These are phyloP conservation scores for Macrolepiota dolichaula DNA, from an alignment of 768 basidiomycete species.

Conservation along the genomic window DNA sequence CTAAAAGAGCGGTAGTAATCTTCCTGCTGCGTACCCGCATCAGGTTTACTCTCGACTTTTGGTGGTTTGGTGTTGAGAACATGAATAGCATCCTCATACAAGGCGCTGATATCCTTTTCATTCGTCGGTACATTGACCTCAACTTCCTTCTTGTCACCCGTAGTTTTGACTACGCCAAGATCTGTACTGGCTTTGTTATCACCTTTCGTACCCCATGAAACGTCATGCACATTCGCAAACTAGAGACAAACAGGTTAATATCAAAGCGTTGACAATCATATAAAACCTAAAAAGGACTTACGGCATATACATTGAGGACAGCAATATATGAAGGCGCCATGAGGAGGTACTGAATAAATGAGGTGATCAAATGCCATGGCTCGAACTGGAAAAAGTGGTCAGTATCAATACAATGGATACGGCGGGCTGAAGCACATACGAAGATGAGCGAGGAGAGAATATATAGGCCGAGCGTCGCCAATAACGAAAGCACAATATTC, in stretches of 20 bases:
- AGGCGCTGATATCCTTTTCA: constrained; percentile 84
- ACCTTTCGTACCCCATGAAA: constrained; percentile 96
- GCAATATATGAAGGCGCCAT: constrained; percentile 94
- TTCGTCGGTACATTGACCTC: constrained; percentile 84
- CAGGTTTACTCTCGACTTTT: constrained; percentile 61
- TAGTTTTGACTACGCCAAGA: constrained; percentile 74
- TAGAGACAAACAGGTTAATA: constrained; percentile 20
- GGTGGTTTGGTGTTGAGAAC: constrained; percentile 77
- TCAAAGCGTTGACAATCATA: neutral
- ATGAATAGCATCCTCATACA: constrained; percentile 89
- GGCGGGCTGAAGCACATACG: constrained; percentile 54
- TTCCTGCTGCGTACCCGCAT: constrained; percentile 64
- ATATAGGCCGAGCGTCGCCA: constrained; percentile 90
- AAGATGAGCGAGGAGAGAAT: constrained; percentile 78
- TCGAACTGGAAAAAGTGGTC: constrained; percentile 61
- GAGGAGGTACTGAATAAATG: constrained; percentile 88
- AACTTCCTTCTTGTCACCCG: constrained; percentile 74
- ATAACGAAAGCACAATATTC: constrained; percentile 80
- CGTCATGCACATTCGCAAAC: constrained; percentile 89
- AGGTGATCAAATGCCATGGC: constrained; percentile 98
- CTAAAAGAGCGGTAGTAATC: constrained; percentile 89
- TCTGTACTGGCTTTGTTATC: constrained; percentile 85
- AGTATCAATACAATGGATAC: neutral
- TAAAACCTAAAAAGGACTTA: constrained; percentile 26
- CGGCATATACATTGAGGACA: constrained; percentile 88